Conservation (phyloP, 129 eudicot species). For the Artemisia annua region DNA sequence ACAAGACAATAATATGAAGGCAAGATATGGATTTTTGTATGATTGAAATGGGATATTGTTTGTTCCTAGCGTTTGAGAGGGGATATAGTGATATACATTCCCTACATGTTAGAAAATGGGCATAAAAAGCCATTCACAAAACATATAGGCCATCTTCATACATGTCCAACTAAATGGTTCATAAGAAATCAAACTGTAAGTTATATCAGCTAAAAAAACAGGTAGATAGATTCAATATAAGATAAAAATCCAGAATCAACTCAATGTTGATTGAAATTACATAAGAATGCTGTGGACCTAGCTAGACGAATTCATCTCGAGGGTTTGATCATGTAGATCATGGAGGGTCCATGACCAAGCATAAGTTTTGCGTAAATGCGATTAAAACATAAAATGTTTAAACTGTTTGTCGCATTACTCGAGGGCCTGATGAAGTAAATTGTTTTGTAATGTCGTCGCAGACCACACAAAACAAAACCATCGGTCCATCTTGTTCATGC, state of each 20-base stretch:
- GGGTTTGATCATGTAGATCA: too few species aligned
- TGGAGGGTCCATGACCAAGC: too few species aligned
- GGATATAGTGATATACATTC: slow-evolving; percentile 16
- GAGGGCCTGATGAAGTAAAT: not conserved
- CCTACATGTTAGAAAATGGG: slow-evolving; percentile 25
- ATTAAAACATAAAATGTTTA: not conserved
- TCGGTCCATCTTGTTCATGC: not conserved
- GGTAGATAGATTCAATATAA: not conserved
- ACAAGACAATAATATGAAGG: slow-evolving; percentile 16
- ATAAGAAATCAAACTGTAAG: not conserved
- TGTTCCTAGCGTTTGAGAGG: slow-evolving; percentile 22
- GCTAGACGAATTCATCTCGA: too few species aligned
- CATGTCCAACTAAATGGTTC: not conserved
- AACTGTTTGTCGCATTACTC: not conserved
- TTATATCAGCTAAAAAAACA: not conserved
- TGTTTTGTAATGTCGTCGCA: not conserved
- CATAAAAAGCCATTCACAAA: slow-evolving; percentile 25
- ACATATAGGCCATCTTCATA: slow-evolving; percentile 8
- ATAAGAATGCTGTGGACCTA: too few species aligned
- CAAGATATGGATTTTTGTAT: slow-evolving; percentile 16
- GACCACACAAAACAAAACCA: slow-evolving; percentile 13
- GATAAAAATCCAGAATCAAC: not conserved
- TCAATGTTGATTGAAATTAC: too few species aligned
- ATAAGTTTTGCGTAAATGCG: too few species aligned
- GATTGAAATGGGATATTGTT: slow-evolving; percentile 27